These are phyloP conservation scores for Hyphopichia burtonii DNA, from an alignment of 1,139 yeast genomes.

Conservation along the genomic window DNA sequence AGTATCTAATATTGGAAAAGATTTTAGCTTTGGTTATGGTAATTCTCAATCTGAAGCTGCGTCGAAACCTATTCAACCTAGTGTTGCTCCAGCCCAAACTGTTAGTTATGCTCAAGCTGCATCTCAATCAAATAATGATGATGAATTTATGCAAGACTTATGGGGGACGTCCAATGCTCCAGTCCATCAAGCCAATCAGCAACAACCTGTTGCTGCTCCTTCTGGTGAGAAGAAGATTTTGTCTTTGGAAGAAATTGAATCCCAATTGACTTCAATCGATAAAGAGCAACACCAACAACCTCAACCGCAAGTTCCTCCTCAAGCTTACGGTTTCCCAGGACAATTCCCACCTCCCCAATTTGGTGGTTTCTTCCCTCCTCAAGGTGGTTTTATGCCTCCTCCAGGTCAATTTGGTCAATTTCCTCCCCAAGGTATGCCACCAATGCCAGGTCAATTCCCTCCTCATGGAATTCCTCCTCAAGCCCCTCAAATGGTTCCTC, in stretches of 20 bases:
- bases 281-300: constrained; percentile 26
- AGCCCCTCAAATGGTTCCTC: constrained; percentile 19
- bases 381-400: constrained; percentile 38
- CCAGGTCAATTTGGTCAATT: constrained; percentile 39
- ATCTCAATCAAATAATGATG: constrained; percentile 36
- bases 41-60: constrained; percentile 15
- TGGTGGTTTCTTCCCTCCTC: constrained; percentile 44
- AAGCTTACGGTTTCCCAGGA: constrained; percentile 36
- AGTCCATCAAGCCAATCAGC: constrained; percentile 11
- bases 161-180: constrained; percentile 43
- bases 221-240: constrained; percentile 45
- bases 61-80: constrained; percentile 11
- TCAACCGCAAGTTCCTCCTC: constrained; percentile 24
- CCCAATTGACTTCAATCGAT: constrained; percentile 58
- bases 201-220: background rate
- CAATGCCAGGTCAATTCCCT: constrained; percentile 8
- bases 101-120: constrained; percentile 64
- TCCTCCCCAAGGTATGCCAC: constrained; percentile 12
- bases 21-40: constrained; percentile 67
- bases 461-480: constrained; percentile 12
- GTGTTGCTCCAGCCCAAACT: constrained; percentile 24
- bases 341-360: constrained; percentile 42
- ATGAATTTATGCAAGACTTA: constrained; percentile 50
- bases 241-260: constrained; percentile 76
- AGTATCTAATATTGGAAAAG: constrained; percentile 57